Evolutionary conservation across 192 early-diverging fungal genomes (phyloP).

Genomic region (Coemansia sp.): DNA sequence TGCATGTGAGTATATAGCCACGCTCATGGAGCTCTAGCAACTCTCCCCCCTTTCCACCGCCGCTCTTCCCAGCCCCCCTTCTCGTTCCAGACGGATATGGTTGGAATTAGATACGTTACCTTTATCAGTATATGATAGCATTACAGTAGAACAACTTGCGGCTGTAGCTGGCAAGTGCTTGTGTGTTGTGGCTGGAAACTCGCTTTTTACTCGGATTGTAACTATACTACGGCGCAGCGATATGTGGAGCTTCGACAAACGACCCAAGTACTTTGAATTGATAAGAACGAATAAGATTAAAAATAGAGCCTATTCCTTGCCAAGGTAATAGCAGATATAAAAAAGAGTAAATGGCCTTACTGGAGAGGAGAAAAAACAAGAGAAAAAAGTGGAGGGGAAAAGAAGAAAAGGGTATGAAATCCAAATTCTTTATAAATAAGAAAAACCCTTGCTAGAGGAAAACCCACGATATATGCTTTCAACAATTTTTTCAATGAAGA

Average conservation of each 20-base stretch:
- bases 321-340: not conserved
- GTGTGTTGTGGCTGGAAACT: not conserved
- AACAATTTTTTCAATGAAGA: not conserved
- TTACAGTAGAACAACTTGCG: not conserved
- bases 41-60: not conserved
- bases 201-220: not conserved
- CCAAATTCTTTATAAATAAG: constrained; percentile 3
- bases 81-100: not conserved
- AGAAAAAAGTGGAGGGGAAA: constrained; percentile 11
- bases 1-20: constrained; percentile 17
- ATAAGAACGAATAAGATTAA: no score
- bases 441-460: constrained; percentile 9
- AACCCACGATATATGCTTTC: constrained; percentile 5
- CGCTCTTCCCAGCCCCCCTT: no score
- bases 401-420: constrained; percentile 1
- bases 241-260: not conserved
- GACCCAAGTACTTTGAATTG: no score
- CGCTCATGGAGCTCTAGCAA: constrained; percentile 3
- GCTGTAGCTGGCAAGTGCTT: not conserved
- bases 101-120: constrained; percentile 21
- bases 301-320: constrained; percentile 4
- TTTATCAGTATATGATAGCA: constrained; percentile 37
- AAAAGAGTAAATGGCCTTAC: no score
- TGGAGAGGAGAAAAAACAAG: no score
- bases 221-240: not conserved